A percentile compares a stretch with the other conserved stretches of the same genome.
Evolutionary conservation across 768 basidiomycete species (phyloP).

Genomic region (Paxillus involutus): DNA sequence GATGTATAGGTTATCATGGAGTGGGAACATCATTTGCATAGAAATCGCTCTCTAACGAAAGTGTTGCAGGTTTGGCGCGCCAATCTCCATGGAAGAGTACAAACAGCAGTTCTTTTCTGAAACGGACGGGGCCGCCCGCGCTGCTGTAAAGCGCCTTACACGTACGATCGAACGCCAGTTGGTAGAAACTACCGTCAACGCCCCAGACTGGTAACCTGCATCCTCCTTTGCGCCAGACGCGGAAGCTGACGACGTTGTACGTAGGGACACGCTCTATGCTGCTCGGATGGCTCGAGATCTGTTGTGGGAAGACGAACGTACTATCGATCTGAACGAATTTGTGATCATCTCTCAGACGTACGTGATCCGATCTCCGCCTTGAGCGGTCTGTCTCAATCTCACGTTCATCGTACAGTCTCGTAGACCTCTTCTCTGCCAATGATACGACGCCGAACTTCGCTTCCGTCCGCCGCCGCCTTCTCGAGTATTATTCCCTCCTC

Average conservation of each 20-base stretch:
- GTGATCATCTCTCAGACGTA: constrained; percentile 90
- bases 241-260: constrained; percentile 20
- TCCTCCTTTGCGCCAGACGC: constrained; percentile 7
- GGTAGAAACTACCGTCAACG: constrained; percentile 80
- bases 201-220: constrained; percentile 81
- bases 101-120: constrained; percentile 74
- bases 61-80: constrained; percentile 68
- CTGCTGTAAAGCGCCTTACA: constrained; percentile 87
- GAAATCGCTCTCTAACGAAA: constrained; percentile 11
- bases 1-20: constrained; percentile 64
- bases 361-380: constrained; percentile 33
- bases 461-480: constrained; percentile 64
- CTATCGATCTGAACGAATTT: constrained; percentile 79
- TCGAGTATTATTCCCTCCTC: constrained; percentile 87
- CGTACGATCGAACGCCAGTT: constrained; percentile 69
- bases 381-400: constrained; percentile 11
- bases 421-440: constrained; percentile 81
- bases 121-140: constrained; percentile 65
- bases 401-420: constrained; percentile 54
- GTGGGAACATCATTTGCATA: constrained; percentile 39
- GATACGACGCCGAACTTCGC: constrained; percentile 60
- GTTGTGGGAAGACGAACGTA: constrained; percentile 83
- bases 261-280: constrained; percentile 85
- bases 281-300: constrained; percentile 93
- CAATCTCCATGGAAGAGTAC: constrained; percentile 75